Evolutionary conservation across 2,329 filamentous ascomycete genomes (phyloP).

Genomic region (Trichoderma sp.): DNA sequence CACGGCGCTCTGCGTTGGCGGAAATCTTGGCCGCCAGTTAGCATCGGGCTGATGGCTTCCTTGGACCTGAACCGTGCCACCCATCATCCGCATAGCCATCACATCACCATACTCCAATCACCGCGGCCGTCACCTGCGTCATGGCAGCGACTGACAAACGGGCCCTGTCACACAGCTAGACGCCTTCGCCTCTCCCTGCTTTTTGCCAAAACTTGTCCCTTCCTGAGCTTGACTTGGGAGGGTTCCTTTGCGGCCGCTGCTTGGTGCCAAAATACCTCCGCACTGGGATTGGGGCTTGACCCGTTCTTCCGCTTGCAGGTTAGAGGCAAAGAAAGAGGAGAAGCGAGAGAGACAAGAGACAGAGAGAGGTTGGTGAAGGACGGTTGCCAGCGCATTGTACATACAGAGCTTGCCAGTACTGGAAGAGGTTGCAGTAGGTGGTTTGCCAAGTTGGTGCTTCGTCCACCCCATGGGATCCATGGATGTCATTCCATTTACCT

Average conservation of each 20-base stretch:
- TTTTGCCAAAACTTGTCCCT: background rate
- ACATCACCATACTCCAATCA: conserved; percentile 15
- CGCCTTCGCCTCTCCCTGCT: background rate
- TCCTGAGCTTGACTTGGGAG: background rate
- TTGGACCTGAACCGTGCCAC: conserved; percentile 7
- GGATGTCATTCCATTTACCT: background rate
- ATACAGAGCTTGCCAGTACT: background rate
- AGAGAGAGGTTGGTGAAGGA: background rate
- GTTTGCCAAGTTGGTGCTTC: background rate
- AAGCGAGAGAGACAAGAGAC: background rate
- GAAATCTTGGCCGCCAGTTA: background rate
- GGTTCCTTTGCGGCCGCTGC: background rate
- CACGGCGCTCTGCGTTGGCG: background rate
- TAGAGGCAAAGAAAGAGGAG: background rate
- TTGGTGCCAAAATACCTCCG: background rate
- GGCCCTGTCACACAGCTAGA: background rate
- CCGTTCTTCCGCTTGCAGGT: conserved; percentile 8
- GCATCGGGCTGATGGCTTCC: background rate
- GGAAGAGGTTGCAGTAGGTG: background rate
- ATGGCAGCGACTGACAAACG: background rate
- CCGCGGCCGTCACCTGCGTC: background rate
- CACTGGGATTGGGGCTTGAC: background rate
- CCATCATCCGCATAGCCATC: conserved; percentile 15
- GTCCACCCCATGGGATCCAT: background rate
- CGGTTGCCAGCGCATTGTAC: conserved; percentile 3